Conservation (phyloP, 2,329 filamentous ascomycete species). For the Curvularia hawaiiensis region DNA sequence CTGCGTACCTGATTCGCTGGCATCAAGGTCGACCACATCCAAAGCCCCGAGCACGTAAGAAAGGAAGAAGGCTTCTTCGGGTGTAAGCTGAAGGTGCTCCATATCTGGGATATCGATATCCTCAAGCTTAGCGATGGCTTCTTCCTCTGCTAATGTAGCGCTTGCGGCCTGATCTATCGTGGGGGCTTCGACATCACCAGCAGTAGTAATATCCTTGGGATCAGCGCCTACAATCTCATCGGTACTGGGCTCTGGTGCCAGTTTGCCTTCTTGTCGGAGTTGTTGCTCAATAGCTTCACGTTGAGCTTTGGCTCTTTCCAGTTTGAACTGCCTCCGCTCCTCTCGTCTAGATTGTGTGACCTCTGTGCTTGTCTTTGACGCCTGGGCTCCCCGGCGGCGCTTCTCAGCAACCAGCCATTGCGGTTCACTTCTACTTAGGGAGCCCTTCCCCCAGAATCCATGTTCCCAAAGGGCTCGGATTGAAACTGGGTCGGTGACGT, state of each 20-base stretch:
- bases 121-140: conserved; percentile 5
- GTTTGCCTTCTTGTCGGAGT: conserved; percentile 59
- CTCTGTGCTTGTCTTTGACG: conserved; percentile 78
- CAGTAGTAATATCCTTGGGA: conserved; percentile 24
- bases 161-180: conserved; percentile 20
- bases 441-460: conserved; percentile 97
- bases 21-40: conserved; percentile 60
- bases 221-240: conserved; percentile 40
- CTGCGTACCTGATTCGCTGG: conserved; percentile 46
- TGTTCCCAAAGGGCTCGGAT: conserved; percentile 90
- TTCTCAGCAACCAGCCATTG: conserved; percentile 88
- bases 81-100: conserved; percentile 90
- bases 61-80: conserved; percentile 92
- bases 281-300: conserved; percentile 81
- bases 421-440: conserved; percentile 89
- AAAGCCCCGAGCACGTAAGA: conserved; percentile 79
- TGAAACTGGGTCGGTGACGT: conserved; percentile 76
- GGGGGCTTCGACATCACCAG: conserved; percentile 21
- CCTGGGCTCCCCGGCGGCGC: conserved; percentile 68
- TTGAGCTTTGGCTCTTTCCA: conserved; percentile 88
- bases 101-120: conserved; percentile 47
- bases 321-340: conserved; percentile 83
- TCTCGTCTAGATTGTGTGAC: conserved; percentile 76
- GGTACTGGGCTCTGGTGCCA: conserved; percentile 30
- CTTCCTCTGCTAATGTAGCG: conserved; percentile 11